phyloP scores from a whole-genome alignment of 2,329 filamentous ascomycete species.

The Beauveria rudraprayagi region DNA sequence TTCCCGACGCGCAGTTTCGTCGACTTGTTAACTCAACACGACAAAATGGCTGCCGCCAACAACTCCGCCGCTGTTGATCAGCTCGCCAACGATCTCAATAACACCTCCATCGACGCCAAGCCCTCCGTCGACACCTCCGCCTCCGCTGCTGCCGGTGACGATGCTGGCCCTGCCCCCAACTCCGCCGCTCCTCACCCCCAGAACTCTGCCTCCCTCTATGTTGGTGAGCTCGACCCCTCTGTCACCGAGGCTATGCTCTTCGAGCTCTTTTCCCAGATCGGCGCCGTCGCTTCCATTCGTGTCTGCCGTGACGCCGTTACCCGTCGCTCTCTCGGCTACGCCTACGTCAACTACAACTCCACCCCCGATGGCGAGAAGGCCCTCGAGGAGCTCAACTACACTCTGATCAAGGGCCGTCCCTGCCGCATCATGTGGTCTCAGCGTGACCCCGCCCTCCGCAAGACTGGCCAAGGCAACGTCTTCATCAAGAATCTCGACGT shows the following conservation, averaged over 20 bases:
- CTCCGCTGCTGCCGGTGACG: constrained; percentile 29
- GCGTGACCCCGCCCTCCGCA: constrained; percentile 96
- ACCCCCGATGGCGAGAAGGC: constrained; percentile 94
- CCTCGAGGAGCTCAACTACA: constrained; percentile 99
- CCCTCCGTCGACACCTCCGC: constrained; percentile 70
- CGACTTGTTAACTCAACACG: constrained; percentile 11
- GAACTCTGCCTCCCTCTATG: constrained; percentile 96
- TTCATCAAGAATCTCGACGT: constrained; percentile 99
- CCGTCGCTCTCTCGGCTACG: constrained; percentile 95
- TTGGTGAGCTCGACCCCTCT: constrained; percentile 93
- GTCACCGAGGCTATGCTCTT: constrained; percentile 99
- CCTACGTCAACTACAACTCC: constrained; percentile 99
- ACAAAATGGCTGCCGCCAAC: constrained; percentile 54
- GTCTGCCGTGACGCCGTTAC: constrained; percentile 99
- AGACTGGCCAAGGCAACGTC: constrained; percentile 98
- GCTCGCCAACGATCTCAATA: constrained; percentile 71
- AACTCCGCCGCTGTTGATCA: constrained; percentile 61
- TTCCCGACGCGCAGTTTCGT: constrained; percentile 13
- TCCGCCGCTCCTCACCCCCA: constrained; percentile 72
- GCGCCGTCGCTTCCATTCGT: constrained; percentile 97
- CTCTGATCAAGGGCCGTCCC: constrained; percentile 94
- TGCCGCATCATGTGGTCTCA: constrained; percentile 99
- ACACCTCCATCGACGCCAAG: constrained; percentile 60
- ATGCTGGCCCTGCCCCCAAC: constrained; percentile 60
- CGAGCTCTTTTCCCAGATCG: constrained; percentile 99